phyloP scores from a whole-genome alignment of 2,329 filamentous ascomycete genomes.

The Paecilomyces sp. region DNA sequence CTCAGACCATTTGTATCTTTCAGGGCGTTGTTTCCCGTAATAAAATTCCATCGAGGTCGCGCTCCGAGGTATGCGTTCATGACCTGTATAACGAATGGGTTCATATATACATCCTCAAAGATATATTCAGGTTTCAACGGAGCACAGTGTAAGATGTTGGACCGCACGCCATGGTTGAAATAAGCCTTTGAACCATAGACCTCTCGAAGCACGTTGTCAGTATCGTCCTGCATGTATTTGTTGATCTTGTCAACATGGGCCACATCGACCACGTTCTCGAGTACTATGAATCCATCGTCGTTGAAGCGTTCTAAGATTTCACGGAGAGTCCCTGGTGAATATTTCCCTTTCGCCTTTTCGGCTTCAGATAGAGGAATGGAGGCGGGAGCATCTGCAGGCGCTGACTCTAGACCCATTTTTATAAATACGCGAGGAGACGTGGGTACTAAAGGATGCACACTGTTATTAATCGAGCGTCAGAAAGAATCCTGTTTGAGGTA shows the following conservation, averaged over 20 bases:
- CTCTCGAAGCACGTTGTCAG: conserved; percentile 18
- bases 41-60: conserved; percentile 34
- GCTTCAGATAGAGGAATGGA: neutral
- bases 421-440: neutral
- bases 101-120: neutral
- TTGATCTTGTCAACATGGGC: conserved; percentile 28
- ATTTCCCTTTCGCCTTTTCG: neutral
- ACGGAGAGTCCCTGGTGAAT: neutral
- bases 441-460: neutral
- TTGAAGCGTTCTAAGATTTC: neutral
- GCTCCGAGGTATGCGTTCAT: conserved; percentile 31
- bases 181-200: conserved; percentile 15
- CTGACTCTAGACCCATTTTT: neutral
- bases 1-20: conserved; percentile 28
- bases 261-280: conserved; percentile 29
- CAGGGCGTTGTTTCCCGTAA: conserved; percentile 35
- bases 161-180: conserved; percentile 31
- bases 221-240: conserved; percentile 28
- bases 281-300: conserved; percentile 19
- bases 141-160: neutral
- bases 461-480: neutral
- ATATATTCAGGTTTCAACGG: neutral
- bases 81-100: neutral
- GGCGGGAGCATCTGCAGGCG: neutral
- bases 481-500: neutral